Base-by-base conservation (phyloP, 768 basidiomycete genomes). In the Boletellus ananiceps region DNA sequence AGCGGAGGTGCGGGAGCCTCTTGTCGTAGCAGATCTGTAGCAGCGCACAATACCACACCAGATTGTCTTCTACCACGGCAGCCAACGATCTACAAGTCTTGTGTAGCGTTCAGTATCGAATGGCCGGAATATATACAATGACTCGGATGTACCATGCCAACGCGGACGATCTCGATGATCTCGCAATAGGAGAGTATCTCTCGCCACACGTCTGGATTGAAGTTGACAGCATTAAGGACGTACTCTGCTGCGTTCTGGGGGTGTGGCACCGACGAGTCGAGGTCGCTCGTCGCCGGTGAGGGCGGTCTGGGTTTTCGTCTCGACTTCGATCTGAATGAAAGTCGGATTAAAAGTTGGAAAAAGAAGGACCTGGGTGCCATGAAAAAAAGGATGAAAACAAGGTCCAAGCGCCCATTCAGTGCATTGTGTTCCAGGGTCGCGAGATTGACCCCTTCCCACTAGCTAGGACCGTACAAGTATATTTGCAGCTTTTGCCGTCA, bases 121-220 rank as follows among this genome's bases (percentile, higher is more conserved):
- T 11, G 3, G 46, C 35, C 29, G 29, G 27, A 25, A 5, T 14
- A 27, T 15, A 32, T 9, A 18, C 13, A 14, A 32, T 8, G 33
- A 39, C 12, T 27, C 12, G 1, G 40, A 19, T n/a, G 37, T 42
- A 54, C 49, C 52, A 54, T 54, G 31, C 49, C 31, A 19, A 51
- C 15, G 12, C 32, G 52, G 23, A 51, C 9, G 25, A 54, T 51
- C 16, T 54, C 52, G 25, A 51, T 38, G 40, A 51, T 49, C n/a
- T 54, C 52, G 9, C 52, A 54, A 32, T 46, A 54, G 18, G 40
- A 41, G 8, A 54, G 44, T 40, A 54, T 51, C 31, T 46, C 49
- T 35, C 16, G 43, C 52, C 52, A 54, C 13, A 42, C 19, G 11
- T 42, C 3, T 16, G 41, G 47, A 13, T 52, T 32, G 11, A 51